These are phyloP conservation scores for Umbelopsis isabellina DNA, from an alignment of 192 early-diverging fungal species.

Conservation along the genomic window DNA sequence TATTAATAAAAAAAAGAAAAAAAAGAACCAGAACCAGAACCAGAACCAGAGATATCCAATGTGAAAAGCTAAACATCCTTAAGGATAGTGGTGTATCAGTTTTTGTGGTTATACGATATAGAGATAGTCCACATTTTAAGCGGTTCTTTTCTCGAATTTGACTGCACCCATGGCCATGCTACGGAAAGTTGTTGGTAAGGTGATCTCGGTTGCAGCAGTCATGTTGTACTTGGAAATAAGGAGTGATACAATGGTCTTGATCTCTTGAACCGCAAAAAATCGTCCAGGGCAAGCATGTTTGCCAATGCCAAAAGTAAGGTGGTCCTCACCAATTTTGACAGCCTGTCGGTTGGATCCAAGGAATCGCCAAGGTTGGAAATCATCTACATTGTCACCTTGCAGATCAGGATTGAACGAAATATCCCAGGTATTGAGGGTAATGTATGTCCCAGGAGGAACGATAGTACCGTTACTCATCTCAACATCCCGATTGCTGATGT, in stretches of 20 bases:
- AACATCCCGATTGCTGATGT: slow-evolving; percentile 3
- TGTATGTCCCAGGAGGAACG: slow-evolving; percentile 30
- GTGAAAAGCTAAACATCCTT: too few relatives aligned
- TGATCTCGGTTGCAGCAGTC: not conserved
- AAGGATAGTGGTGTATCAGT: too few relatives aligned
- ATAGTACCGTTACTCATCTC: slow-evolving; percentile 38
- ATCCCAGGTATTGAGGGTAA: slow-evolving; percentile 19
- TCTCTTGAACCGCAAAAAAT: slow-evolving; percentile 50
- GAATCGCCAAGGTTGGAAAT: slow-evolving; percentile 48
- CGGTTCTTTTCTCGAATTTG: slow-evolving; percentile 12
- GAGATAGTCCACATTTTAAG: not conserved
- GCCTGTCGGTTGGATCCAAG: slow-evolving; percentile 37
- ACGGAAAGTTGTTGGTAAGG: not conserved
- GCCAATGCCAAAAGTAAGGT: slow-evolving; percentile 46
- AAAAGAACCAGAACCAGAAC: too few relatives aligned
- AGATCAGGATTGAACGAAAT: slow-evolving; percentile 3
- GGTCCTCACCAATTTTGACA: slow-evolving; percentile 39
- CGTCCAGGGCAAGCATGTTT: slow-evolving; percentile 46
- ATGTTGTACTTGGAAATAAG: slow-evolving; percentile 42
- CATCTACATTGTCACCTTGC: slow-evolving; percentile 36
- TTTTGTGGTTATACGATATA: too few relatives aligned
- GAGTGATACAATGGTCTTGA: slow-evolving; percentile 37
- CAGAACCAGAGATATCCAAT: too few relatives aligned
- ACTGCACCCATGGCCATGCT: not conserved
- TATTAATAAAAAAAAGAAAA: too few relatives aligned